Conservation (phyloP, 352 stramenopile species). For the Lagenidium giganteum region DNA sequence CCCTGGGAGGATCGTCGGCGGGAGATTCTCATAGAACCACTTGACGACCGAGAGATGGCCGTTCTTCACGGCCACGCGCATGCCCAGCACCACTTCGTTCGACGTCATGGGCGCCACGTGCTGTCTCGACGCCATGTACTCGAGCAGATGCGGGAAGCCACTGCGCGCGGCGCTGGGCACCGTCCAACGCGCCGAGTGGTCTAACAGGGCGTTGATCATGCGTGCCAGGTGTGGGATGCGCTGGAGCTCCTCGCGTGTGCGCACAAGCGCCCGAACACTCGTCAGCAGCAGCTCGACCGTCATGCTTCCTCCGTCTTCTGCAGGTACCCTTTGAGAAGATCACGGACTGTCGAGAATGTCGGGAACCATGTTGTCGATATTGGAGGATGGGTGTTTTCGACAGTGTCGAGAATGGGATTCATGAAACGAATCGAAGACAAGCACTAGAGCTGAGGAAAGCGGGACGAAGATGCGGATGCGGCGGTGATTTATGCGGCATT, state of each 20-base stretch:
- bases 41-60: constrained; percentile 52
- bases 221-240: constrained; percentile 37
- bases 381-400: too few species aligned
- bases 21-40: constrained; percentile 59
- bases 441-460: too few species aligned
- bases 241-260: constrained; percentile 38
- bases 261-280: constrained; percentile 34
- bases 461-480: too few species aligned
- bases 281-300: constrained; percentile 16
- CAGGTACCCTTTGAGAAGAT: too few species aligned
- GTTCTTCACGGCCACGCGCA: constrained; percentile 64
- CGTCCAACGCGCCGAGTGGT: constrained; percentile 54
- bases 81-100: constrained; percentile 59
- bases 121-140: constrained; percentile 34
- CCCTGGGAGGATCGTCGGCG: constrained; percentile 43
- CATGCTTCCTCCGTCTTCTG: neutral
- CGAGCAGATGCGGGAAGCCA: constrained; percentile 47
- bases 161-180: constrained; percentile 44
- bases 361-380: too few species aligned
- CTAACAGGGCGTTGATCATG: constrained; percentile 45
- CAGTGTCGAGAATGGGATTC: too few species aligned
- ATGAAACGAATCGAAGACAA: too few species aligned
- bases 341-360: too few species aligned
- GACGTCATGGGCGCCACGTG: constrained; percentile 23
- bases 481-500: too few species aligned